These are phyloP conservation scores for Clarireedia paspali DNA, from an alignment of 2,329 filamentous ascomycete species.

Conservation along the genomic window DNA sequence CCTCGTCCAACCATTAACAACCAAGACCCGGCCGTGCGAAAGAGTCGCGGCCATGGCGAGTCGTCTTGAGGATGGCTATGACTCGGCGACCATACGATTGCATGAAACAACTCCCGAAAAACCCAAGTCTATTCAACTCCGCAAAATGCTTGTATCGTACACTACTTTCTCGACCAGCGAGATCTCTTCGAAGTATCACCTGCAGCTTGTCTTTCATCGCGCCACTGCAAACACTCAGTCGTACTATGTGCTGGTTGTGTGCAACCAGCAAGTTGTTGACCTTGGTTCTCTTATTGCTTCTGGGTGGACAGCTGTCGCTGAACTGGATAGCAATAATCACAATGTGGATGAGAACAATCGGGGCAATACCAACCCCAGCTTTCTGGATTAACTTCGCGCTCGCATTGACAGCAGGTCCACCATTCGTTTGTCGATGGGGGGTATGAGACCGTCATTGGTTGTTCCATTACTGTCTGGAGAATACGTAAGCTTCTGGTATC, in stretches of 20 bases:
- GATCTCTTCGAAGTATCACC: no score
- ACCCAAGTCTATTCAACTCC: no score
- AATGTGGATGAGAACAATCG: constrained; percentile 12
- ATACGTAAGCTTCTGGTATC: neutral
- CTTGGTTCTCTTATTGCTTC: neutral
- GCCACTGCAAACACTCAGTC: neutral
- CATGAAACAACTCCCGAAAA: no score
- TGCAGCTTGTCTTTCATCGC: no score
- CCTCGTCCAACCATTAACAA: no score
- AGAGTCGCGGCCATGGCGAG: no score
- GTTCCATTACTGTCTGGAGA: neutral
- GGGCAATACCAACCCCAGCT: constrained; percentile 11
- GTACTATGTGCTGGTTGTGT: neutral
- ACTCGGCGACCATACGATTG: no score
- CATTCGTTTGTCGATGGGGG: constrained; percentile 1
- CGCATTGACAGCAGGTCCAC: constrained; percentile 15
- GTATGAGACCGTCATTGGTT: neutral
- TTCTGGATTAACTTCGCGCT: constrained; percentile 9
- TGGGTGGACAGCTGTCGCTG: neutral
- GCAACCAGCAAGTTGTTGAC: neutral
- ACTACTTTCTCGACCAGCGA: neutral
- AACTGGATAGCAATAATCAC: neutral
- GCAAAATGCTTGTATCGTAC: neutral
- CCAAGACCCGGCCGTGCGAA: no score
- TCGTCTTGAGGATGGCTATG: no score